Conservation (phyloP, 345 rosid species). For the Diplotaxis tenuifolia region DNA sequence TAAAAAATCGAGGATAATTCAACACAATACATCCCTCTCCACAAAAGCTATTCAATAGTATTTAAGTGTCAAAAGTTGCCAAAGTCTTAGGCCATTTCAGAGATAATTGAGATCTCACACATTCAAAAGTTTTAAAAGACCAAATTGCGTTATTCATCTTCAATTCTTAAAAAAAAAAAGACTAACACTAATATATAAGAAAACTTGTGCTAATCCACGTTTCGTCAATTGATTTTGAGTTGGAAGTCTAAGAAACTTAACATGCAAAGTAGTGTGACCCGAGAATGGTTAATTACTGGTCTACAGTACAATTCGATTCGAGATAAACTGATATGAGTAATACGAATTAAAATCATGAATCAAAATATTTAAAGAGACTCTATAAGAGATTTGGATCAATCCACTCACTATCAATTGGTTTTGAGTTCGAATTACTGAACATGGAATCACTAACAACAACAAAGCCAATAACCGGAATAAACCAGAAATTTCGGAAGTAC, state of each 20-base stretch:
- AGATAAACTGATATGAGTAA: too few relatives aligned
- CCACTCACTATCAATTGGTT: too few relatives aligned
- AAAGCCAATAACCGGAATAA: neutral
- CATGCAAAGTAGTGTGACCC: too few relatives aligned
- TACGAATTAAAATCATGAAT: too few relatives aligned
- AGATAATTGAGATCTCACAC: neutral
- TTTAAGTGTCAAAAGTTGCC: neutral
- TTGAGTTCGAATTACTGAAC: too few relatives aligned
- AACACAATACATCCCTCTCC: neutral
- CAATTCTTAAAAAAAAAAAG: too few relatives aligned
- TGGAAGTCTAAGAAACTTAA: neutral
- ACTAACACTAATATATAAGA: neutral
- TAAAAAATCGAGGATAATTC: neutral
- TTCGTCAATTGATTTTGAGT: neutral
- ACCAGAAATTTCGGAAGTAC: constrained; percentile 30
- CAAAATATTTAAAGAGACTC: too few relatives aligned
- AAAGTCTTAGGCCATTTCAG: constrained; percentile 15
- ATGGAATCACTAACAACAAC: neutral
- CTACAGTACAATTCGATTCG: too few relatives aligned
- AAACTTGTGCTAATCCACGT: too few relatives aligned
- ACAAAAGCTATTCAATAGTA: neutral
- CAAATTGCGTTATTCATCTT: too few relatives aligned
- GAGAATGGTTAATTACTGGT: too few relatives aligned
- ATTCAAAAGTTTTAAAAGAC: neutral
- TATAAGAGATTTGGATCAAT: too few relatives aligned